Percentiles rank a stretch among this genome's conserved stretches.
These are phyloP conservation scores for Sporothrix humicola DNA, from an alignment of 2,329 filamentous ascomycete genomes.

Conservation along the genomic window DNA sequence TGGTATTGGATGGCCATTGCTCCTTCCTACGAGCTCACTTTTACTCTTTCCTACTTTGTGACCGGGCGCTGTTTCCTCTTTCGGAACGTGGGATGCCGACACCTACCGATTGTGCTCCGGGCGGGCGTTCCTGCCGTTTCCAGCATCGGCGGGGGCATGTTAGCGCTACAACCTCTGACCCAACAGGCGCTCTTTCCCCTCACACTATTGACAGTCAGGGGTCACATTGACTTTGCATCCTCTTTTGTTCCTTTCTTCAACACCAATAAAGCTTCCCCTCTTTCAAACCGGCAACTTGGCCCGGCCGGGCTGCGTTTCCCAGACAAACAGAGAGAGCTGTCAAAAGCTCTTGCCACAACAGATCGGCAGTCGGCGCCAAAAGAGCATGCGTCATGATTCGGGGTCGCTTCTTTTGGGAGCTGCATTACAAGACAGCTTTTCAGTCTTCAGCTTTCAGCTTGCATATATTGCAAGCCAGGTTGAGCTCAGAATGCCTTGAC, in stretches of 20 bases:
- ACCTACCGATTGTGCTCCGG: background rate
- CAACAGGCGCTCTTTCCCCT: background rate
- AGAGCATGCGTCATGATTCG: conserved; percentile 16
- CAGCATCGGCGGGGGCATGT: background rate
- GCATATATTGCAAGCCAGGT: background rate
- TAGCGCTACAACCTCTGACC: background rate
- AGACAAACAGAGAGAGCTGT: background rate
- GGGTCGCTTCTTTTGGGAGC: background rate
- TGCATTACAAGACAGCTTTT: background rate
- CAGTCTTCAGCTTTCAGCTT: background rate
- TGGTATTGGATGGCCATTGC: background rate
- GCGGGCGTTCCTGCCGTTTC: conserved; percentile 12
- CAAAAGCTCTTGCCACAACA: background rate
- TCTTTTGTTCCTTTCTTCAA: background rate
- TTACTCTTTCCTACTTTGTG: background rate
- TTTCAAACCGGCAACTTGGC: conserved; percentile 7
- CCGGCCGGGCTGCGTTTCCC: background rate
- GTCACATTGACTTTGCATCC: background rate
- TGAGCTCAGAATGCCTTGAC: background rate
- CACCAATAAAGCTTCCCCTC: background rate
- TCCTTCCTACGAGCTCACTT: background rate
- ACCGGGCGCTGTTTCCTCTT: background rate
- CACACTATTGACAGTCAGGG: conserved; percentile 8
- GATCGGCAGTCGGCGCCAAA: background rate
- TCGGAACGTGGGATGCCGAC: conserved; percentile 3